A percentile compares a stretch with the other conserved stretches of the same genome.
Conservation (phyloP, 345 rosid genomes). For the Camelina hispida region DNA sequence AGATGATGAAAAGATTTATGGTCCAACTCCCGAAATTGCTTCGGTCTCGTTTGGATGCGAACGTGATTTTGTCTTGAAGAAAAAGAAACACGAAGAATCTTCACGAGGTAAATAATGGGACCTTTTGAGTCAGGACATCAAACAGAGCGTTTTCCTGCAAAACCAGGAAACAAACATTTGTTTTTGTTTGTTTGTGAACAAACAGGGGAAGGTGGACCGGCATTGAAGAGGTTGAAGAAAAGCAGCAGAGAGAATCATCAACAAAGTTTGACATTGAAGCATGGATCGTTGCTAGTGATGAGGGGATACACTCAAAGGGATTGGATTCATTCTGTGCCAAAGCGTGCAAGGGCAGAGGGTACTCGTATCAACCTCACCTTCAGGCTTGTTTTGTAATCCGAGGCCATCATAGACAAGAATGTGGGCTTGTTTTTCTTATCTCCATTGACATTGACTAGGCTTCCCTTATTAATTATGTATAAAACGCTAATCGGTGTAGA, state of each 20-base stretch:
- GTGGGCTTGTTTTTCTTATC: neutral
- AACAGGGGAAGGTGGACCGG: conserved; percentile 53
- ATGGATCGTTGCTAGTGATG: conserved; percentile 87
- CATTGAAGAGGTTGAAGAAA: conserved; percentile 58
- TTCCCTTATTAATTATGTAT: neutral
- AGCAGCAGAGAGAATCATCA: conserved; percentile 56
- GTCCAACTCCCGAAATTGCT: conserved; percentile 74
- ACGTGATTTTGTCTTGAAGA: conserved; percentile 78
- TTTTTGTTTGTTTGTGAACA: conserved; percentile 7
- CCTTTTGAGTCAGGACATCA: neutral
- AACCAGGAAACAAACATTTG: neutral
- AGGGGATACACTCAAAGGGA: conserved; percentile 86
- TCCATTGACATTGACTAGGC: neutral
- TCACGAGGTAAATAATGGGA: conserved; percentile 49
- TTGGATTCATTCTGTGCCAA: conserved; percentile 91
- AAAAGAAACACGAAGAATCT: conserved; percentile 59
- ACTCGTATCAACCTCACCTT: conserved; percentile 83
- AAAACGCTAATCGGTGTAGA: conserved; percentile 31
- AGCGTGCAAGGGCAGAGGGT: conserved; percentile 61
- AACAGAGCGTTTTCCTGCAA: neutral
- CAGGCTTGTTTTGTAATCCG: conserved; percentile 42
- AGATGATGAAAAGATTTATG: conserved; percentile 82
- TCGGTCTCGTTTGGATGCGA: conserved; percentile 93
- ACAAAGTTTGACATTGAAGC: conserved; percentile 64
- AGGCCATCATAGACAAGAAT: neutral